Conservation (phyloP, 2,329 filamentous ascomycete species). For the Amphichorda felina region DNA sequence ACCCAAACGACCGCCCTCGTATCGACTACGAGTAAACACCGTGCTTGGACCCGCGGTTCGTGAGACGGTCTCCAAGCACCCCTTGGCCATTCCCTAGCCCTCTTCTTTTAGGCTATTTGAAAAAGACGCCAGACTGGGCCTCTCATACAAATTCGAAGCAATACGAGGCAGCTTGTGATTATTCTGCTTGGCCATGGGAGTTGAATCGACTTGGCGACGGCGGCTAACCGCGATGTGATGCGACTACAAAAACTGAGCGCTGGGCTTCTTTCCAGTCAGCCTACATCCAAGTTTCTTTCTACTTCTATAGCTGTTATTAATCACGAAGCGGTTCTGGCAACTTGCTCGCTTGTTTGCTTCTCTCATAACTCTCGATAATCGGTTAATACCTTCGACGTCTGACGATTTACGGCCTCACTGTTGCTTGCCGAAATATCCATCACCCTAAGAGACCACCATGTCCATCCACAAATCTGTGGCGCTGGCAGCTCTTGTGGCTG, state of each 20-base stretch:
- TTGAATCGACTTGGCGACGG: no score
- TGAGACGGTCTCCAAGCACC: no score
- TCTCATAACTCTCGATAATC: not conserved
- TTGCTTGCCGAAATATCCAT: no score
- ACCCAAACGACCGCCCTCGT: no score
- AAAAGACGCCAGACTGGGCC: not conserved
- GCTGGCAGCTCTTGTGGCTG: conserved; percentile 27
- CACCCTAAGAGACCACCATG: conserved; percentile 19
- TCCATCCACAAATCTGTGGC: conserved; percentile 25
- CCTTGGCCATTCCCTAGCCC: not conserved
- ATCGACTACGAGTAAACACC: no score
- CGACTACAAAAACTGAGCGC: no score
- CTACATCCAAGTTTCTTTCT: not conserved
- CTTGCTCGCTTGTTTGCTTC: not conserved
- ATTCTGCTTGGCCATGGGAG: no score
- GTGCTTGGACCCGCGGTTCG: no score
- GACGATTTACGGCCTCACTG: no score
- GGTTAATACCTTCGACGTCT: not conserved
- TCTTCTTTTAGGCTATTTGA: not conserved
- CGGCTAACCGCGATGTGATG: no score
- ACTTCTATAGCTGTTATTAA: not conserved
- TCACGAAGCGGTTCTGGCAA: not conserved
- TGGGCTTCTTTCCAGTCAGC: not conserved
- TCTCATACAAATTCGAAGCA: conserved; percentile 4
- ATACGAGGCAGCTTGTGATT: conserved; percentile 1